Evolutionary conservation across 2,329 filamentous ascomycete genomes (phyloP).

Genomic region (Hysterium pulicare): DNA sequence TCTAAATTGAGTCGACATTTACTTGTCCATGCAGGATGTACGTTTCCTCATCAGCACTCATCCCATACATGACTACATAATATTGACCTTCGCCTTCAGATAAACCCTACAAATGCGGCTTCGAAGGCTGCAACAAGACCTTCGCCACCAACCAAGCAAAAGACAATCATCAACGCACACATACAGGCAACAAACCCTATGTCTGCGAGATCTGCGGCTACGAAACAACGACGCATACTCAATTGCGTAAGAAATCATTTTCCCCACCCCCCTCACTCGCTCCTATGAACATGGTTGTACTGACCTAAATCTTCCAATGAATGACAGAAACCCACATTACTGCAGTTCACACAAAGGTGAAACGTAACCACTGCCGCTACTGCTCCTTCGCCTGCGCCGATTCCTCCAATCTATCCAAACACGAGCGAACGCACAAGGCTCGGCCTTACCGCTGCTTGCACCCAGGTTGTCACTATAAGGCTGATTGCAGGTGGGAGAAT

Average conservation of each 20-base stretch:
- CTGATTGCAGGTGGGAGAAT: slow-evolving; percentile 39
- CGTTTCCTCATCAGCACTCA: background rate
- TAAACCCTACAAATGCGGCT: slow-evolving; percentile 35
- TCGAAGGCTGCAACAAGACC: slow-evolving; percentile 32
- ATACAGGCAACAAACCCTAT: slow-evolving; percentile 36
- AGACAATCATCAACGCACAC: slow-evolving; percentile 38
- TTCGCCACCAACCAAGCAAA: slow-evolving; percentile 41
- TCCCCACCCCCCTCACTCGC: background rate
- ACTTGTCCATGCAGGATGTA: slow-evolving; percentile 32
- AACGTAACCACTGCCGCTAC: slow-evolving; percentile 36
- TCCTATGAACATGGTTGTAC: background rate
- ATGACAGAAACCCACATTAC: slow-evolving; percentile 33
- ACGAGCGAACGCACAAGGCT: background rate
- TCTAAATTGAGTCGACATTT: slow-evolving; percentile 38
- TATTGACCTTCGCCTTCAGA: slow-evolving; percentile 12
- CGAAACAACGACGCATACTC: slow-evolving; percentile 38
- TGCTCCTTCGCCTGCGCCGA: slow-evolving; percentile 38
- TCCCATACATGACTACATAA: background rate
- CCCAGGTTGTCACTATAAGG: slow-evolving; percentile 35
- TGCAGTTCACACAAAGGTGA: slow-evolving; percentile 34
- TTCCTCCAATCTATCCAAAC: slow-evolving; percentile 4
- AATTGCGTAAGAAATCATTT: slow-evolving; percentile 17
- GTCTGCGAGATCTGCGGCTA: slow-evolving; percentile 35
- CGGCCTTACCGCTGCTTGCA: slow-evolving; percentile 36
- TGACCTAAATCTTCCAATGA: background rate